Base-by-base conservation (phyloP, 345 rosid species). In the Boechera divaricarpa region DNA sequence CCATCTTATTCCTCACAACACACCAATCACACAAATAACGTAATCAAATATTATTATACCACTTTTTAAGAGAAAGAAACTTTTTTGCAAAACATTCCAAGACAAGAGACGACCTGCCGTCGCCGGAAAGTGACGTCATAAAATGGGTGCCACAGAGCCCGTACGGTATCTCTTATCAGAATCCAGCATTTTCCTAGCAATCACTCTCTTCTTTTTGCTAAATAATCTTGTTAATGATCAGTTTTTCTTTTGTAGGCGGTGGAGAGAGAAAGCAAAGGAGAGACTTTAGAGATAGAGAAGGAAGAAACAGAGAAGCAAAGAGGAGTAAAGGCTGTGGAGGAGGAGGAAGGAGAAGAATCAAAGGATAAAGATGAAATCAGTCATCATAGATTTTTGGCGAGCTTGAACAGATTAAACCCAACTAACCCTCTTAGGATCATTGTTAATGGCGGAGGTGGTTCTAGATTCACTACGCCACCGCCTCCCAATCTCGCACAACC, bases 361-460 rank as follows among this genome's bases (percentile, higher is more conserved):
- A 69, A 63, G 56, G 82, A 79, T 26, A 79, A 69, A 57, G 79
- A 79, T 26, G 78, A 69, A 57, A 53, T 62, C 26, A 63, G 52
- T 7, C 79, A 79, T 52, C 79, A 79, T 6, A 62, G 75, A 32
- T 74, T 74, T n/a, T 65, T 63, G 26, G 76, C 96, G 35, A 85
- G 86, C 89, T 63, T 95, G 86, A 94, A 80, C 53, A 88, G 86
- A 58, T 70, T 95, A 49, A 89, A 91, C 77, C 91, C 88, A 12
- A 88, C 93, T 42, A 95, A 92, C 80, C 98, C 99, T 77, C 83
- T 95, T 53, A 83, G 97, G 71, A 70, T 92, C 72, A 89, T 68
- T 29, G 58, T 83, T 54, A 77, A 87, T 82, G 83, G 86, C 16
- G 76, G 67, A 72, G 82, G 86, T 11, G 79, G 54, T 12, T 38